A percentile compares a stretch with the other conserved stretches of the same genome.
Conservation (phyloP, 805 yeast genomes). For the Ogataea thermomethanolica region DNA sequence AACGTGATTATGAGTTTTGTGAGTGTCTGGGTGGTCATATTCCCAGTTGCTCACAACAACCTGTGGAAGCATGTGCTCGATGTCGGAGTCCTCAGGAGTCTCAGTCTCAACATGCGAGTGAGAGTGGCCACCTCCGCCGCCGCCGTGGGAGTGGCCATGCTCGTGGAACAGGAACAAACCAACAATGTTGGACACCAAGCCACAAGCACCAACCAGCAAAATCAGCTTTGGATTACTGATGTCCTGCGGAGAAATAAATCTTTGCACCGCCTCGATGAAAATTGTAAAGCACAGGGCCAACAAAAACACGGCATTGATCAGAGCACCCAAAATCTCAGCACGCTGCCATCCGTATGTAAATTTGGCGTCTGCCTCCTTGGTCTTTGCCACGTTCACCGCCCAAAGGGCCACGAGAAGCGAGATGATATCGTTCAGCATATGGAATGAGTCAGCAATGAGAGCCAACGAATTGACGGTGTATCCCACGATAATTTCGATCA, state of each 20-base stretch:
- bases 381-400: constrained; percentile 92
- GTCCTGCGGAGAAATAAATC: constrained; percentile 76
- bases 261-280: constrained; percentile 86
- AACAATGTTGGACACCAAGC: constrained; percentile 74
- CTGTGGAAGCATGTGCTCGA: constrained; percentile 29
- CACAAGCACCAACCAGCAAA: constrained; percentile 76
- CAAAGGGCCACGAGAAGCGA: constrained; percentile 87
- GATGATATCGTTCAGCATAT: constrained; percentile 93
- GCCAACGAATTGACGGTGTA: constrained; percentile 94
- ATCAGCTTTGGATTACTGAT: constrained; percentile 82
- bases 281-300: constrained; percentile 91
- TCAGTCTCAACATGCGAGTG: constrained; percentile 15
- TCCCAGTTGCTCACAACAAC: constrained; percentile 21
- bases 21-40: constrained; percentile 13
- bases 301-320: constrained; percentile 88
- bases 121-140: constrained; percentile 19
- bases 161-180: constrained; percentile 90
- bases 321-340: constrained; percentile 94
- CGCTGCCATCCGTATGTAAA: constrained; percentile 98
- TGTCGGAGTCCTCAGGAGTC: constrained; percentile 21
- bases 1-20: constrained; percentile 25
- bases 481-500: constrained; percentile 80
- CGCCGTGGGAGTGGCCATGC: constrained; percentile 59
- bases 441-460: constrained; percentile 93
- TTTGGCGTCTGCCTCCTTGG: constrained; percentile 75